Evolutionary conservation across 1,139 yeast species (phyloP), one percentile per base, ranked within the genome.

Genomic region (Geotrichum carabidarum): DNA sequence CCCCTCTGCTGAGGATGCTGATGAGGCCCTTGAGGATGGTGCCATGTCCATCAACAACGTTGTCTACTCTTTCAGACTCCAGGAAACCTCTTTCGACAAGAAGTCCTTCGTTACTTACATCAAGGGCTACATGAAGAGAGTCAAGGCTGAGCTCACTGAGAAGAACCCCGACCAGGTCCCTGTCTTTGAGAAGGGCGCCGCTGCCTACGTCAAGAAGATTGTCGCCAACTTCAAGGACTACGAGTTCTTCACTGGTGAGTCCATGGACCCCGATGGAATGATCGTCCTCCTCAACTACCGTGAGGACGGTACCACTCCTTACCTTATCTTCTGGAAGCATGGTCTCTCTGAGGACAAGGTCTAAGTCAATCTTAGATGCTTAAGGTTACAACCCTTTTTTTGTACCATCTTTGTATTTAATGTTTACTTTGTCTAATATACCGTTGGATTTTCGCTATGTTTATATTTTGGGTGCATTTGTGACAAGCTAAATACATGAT

Each of bases 231-330:
- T 93, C 93, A 85, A 84, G 74, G 99, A 93, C 83, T 93, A 94
- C 95, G 99, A 93, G 73, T 93, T 93, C 83, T 93, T 78, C 90
- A 93, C 96, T 67, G 99, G 99, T 81, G 98, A 93, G 81, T 86
- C 96, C 72, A 94, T 93, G 99, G 96, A 94, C 84, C 97, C 98
- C 75, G 98, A 93, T 76, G 97, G 86, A 70, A 93, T 93, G 99
- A 78, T 93, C 73, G 91, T 89, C 67, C 84, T 93, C 76, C 86
- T 93, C 79, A 93, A 93, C 95, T 93, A 93, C 90, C 95, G 99
- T 80, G 99, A 93, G 81, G 98, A 93, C 74, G 99, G 99, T 80
- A 80, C 84, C 69, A 94, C 99, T 66, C 99, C 99, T 72, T 94
- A 73, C 80, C 94, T 93, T 72, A 89, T 91, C 66, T 83, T 90